Evolutionary conservation across 768 basidiomycete species (phyloP), one percentile per base, ranked within the genome.

Genomic region (Mycena pura): DNA sequence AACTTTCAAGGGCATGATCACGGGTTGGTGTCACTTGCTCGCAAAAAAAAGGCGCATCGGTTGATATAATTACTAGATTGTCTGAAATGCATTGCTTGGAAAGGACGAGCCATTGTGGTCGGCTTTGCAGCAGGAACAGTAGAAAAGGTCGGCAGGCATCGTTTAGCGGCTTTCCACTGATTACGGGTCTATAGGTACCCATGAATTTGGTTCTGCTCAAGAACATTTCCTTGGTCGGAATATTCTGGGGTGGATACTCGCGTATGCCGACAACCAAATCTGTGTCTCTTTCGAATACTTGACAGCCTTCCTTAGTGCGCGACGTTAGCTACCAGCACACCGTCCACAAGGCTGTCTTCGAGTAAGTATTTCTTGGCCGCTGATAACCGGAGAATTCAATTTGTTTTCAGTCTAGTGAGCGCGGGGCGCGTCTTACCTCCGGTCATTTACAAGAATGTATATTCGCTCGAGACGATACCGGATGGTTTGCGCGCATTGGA

Each of bases 21-120:
- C n/a, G 43, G 63, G 60, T 68, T 22, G 13, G 49, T 49, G 15
- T 13, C 22, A 24, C 40, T 28, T n/a, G 10, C 22, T 32, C 17
- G 19, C 52, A 14, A 45, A 36, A 15, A 13, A 21, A 17, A n/a
- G 6, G n/a, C n/a, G 24, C 7, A 4, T 25, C 39, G 27, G n/a
- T 14, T 47, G 9, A 25, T 34, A 25, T 3, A 39, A 5, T 47
- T 21, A 19, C 13, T 43, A 92, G 95, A 93, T 72, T 90, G 84
- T 45, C 71, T 98, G 57, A 99, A 96, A 72, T 96, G 95, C 72
- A 92, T 95, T 57, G 92, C 91, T 0, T 98, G 96, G 89, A 95
- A 96, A 72, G 95, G 96, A 1, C 85, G 96, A 14, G 89, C 91
- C 1, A 69, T 99, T 11, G 91, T 99, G n/a, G 89, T 99, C 50